These are phyloP conservation scores for Tricladium varicosporioides DNA, from an alignment of 2,329 filamentous ascomycete genomes.

Conservation along the genomic window DNA sequence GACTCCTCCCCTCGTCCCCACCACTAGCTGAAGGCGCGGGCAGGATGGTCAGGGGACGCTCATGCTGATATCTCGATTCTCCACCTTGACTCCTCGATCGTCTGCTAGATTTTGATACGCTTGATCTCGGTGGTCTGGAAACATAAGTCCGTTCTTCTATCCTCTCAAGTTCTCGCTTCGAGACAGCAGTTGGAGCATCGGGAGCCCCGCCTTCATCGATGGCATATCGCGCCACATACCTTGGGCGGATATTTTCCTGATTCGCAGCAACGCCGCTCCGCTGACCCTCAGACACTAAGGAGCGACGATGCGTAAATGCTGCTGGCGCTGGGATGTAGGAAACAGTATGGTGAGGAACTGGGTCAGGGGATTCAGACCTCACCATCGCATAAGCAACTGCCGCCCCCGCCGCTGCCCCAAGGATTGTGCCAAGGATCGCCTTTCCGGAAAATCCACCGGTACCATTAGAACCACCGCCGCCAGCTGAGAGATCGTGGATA, in stretches of 20 bases:
- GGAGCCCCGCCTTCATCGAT: neutral
- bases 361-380: constrained; percentile 48
- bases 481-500: constrained; percentile 8
- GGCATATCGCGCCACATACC: constrained; percentile 17
- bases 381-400: constrained; percentile 74
- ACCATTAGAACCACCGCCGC: constrained; percentile 6
- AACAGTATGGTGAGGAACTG: constrained; percentile 1
- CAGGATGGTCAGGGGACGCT: constrained; percentile 11
- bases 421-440: constrained; percentile 69
- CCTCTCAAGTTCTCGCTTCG: constrained; percentile 3
- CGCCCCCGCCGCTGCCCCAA: constrained; percentile 77
- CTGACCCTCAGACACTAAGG: neutral
- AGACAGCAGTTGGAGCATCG: neutral
- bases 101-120: too few relatives aligned
- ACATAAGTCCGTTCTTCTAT: constrained; percentile 21
- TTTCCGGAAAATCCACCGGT: constrained; percentile 50
- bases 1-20: neutral
- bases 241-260: constrained; percentile 7
- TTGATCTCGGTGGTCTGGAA: neutral
- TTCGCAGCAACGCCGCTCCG: neutral
- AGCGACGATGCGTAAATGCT: too few relatives aligned
- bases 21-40: neutral
- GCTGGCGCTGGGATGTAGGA: neutral
- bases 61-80: constrained; percentile 4
- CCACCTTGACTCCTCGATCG: neutral